A percentile compares a stretch with the other conserved stretches of the same genome.
These are phyloP conservation scores for Byssoonygena ceratinophila DNA, from an alignment of 2,329 filamentous ascomycete genomes.

Conservation along the genomic window DNA sequence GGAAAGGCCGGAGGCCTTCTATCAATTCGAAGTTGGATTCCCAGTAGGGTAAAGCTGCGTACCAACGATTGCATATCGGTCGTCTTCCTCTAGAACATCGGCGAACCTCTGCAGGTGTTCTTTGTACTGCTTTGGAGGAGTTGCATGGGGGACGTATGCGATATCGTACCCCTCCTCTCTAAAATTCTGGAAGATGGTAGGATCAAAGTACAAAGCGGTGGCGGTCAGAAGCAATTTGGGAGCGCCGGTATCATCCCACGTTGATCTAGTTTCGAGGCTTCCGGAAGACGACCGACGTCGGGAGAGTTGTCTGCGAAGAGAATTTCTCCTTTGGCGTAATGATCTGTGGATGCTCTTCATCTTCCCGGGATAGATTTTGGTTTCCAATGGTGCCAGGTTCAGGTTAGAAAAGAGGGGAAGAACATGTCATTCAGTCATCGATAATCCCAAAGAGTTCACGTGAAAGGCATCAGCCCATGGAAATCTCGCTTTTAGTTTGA, in stretches of 20 bases:
- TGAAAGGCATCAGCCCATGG: background rate
- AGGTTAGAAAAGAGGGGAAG: background rate
- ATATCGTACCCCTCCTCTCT: constrained; percentile 49
- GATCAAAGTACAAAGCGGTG: constrained; percentile 12
- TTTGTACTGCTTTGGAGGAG: constrained; percentile 42
- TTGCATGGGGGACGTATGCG: constrained; percentile 47
- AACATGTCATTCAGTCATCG: background rate
- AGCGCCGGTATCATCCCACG: constrained; percentile 72
- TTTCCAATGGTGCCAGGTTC: background rate
- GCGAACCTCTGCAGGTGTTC: constrained; percentile 42
- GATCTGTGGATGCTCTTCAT: constrained; percentile 2
- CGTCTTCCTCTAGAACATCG: constrained; percentile 46
- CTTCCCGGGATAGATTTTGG: background rate
- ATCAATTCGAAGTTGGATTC: background rate
- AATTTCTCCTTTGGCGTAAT: constrained; percentile 2
- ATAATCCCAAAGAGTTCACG: background rate
- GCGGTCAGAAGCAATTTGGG: constrained; percentile 37
- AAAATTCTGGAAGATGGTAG: constrained; percentile 11
- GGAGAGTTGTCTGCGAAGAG: constrained; percentile 2
- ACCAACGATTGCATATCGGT: constrained; percentile 55
- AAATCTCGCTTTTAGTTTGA: background rate
- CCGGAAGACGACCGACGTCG: background rate
- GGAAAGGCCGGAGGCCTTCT: background rate
- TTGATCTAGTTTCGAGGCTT: background rate
- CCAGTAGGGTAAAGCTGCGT: constrained; percentile 17